phyloP scores from a whole-genome alignment of 176 grass and related monocot genomes.

The Rhynchospora breviuscula region DNA sequence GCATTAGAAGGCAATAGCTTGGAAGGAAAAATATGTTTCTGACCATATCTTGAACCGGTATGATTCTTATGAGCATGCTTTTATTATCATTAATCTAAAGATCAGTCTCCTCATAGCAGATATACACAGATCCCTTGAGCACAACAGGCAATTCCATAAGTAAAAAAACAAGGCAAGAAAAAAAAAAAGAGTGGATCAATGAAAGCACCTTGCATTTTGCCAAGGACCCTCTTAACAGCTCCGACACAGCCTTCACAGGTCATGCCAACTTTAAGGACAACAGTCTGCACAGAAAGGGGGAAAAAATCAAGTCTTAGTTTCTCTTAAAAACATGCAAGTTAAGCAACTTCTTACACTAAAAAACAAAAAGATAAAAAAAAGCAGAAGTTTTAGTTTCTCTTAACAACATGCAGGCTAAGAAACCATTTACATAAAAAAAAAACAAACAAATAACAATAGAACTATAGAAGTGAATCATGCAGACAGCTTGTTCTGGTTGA shows the following conservation, averaged over 20 bases:
- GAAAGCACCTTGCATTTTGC: conserved; percentile 84
- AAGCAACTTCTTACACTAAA: neutral
- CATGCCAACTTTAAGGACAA: conserved; percentile 90
- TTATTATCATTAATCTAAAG: neutral
- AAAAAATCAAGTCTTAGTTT: conserved; percentile 15
- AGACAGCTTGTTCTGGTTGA: neutral
- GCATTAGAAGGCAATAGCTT: neutral
- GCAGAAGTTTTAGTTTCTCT: conserved; percentile 1
- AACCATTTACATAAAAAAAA: neutral
- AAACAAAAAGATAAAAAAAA: neutral
- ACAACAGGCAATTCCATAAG: neutral
- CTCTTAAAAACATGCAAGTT: neutral
- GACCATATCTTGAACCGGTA: neutral
- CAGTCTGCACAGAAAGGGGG: conserved; percentile 43
- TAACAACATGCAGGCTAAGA: neutral
- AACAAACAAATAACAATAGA: neutral
- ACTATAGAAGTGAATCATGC: neutral
- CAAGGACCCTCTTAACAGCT: conserved; percentile 87
- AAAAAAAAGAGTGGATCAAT: neutral
- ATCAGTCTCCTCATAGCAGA: neutral
- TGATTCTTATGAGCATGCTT: neutral
- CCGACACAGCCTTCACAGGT: conserved; percentile 84
- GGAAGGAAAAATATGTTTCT: neutral
- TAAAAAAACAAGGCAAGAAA: neutral
- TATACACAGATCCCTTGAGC: neutral